A percentile compares a stretch with the other conserved stretches of the same genome.
Evolutionary conservation across 2,329 filamentous ascomycete species (phyloP).

Genomic region (Fusarium hostae): DNA sequence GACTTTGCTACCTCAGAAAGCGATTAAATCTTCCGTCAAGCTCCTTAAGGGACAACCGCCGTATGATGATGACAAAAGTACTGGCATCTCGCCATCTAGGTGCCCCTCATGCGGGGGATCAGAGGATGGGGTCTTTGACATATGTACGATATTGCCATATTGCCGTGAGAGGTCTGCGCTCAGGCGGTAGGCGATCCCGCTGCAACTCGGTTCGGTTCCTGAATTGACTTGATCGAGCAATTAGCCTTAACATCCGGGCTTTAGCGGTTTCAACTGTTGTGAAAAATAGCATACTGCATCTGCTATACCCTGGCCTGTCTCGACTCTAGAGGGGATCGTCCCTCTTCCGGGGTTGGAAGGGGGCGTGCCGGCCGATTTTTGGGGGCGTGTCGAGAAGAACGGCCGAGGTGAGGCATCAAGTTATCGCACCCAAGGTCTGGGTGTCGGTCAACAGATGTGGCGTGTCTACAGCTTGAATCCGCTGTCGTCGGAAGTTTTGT

Average conservation of each 20-base stretch:
- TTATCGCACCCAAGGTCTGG: slow-evolving; percentile 13
- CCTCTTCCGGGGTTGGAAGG: slow-evolving; percentile 24
- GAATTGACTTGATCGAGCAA: slow-evolving; percentile 34
- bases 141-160: slow-evolving; percentile 34
- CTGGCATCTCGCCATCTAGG: slow-evolving; percentile 1
- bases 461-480: slow-evolving; percentile 39
- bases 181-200: slow-evolving; percentile 39
- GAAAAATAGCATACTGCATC: slow-evolving; percentile 45
- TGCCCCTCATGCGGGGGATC: slow-evolving; percentile 40
- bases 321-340: slow-evolving; percentile 25
- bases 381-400: slow-evolving; percentile 22
- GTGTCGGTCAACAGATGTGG: slow-evolving; percentile 31
- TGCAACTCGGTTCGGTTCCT: slow-evolving; percentile 40
- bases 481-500: slow-evolving; percentile 45
- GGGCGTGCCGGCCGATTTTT: slow-evolving; percentile 31
- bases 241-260: slow-evolving; percentile 35
- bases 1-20: background rate
- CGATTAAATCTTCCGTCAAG: slow-evolving; percentile 7
- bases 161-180: slow-evolving; percentile 31
- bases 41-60: slow-evolving; percentile 1
- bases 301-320: slow-evolving; percentile 28
- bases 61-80: slow-evolving; percentile 22
- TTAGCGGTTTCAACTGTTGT: slow-evolving; percentile 46
- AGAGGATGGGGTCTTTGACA: slow-evolving; percentile 33
- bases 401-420: slow-evolving; percentile 32